These are phyloP conservation scores for Aspergillus cavernicola DNA, from an alignment of 495 filamentous ascomycete species.

Conservation along the genomic window DNA sequence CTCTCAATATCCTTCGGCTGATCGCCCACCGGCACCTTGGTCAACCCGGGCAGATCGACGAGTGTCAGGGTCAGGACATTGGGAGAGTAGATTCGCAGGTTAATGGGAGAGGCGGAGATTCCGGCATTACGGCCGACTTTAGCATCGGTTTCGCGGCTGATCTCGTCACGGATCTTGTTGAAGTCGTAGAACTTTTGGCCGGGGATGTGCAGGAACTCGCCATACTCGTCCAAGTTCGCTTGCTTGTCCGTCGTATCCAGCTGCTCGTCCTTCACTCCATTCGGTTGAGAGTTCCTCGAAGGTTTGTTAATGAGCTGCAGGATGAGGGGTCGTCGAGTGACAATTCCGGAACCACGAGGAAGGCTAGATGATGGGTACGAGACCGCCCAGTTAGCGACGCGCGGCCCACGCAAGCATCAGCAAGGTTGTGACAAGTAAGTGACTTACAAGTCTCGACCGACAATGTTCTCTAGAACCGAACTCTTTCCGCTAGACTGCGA, in stretches of 20 bases:
- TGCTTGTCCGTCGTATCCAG: slow-evolving; percentile 71
- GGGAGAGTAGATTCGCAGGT: slow-evolving; percentile 94
- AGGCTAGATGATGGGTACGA: slow-evolving; percentile 53
- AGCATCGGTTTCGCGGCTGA: slow-evolving; percentile 90
- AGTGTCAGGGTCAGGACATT: slow-evolving; percentile 97
- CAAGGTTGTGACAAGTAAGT: slow-evolving; percentile 8
- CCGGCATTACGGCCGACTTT: slow-evolving; percentile 97
- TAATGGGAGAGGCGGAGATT: slow-evolving; percentile 94
- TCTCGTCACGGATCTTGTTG: slow-evolving; percentile 98
- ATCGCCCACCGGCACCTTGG: slow-evolving; percentile 96
- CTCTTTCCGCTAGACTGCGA: slow-evolving; percentile 99
- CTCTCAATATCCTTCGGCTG: slow-evolving; percentile 97
- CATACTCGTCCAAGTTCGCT: slow-evolving; percentile 93
- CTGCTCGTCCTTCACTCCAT: slow-evolving; percentile 71
- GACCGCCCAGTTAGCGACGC: slow-evolving; percentile 24
- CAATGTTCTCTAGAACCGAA: slow-evolving; percentile 99
- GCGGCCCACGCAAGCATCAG: slow-evolving; percentile 12
- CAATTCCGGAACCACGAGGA: slow-evolving; percentile 96
- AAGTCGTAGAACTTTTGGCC: slow-evolving; percentile 99
- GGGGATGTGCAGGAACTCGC: slow-evolving; percentile 97
- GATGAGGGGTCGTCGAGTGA: slow-evolving; percentile 91
- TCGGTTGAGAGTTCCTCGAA: slow-evolving; percentile 53
- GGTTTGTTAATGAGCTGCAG: slow-evolving; percentile 96
- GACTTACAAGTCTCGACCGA: slow-evolving; percentile 94
- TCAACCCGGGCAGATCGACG: slow-evolving; percentile 95